Evolutionary conservation across 2,329 filamentous ascomycete genomes (phyloP).

Genomic region (Clonostachys byssicola): DNA sequence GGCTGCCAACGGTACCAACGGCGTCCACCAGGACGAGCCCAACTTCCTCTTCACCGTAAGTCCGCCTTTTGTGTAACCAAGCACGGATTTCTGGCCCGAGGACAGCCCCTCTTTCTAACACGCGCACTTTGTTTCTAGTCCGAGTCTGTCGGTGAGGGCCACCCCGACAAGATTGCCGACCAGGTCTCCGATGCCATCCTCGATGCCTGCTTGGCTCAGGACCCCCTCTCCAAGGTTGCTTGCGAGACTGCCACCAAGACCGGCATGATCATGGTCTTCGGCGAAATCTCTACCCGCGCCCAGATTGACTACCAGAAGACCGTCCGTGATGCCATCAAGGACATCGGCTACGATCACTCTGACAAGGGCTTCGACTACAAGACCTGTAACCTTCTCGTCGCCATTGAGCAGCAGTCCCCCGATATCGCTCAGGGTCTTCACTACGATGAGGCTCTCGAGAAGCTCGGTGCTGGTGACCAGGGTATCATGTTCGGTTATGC

Average conservation of each 20-base stretch:
- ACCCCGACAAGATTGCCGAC: slow-evolving; percentile 96
- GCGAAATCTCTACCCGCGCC: slow-evolving; percentile 98
- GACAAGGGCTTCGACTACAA: slow-evolving; percentile 99
- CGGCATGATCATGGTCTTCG: slow-evolving; percentile 98
- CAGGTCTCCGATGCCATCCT: slow-evolving; percentile 98
- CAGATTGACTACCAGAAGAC: slow-evolving; percentile 96
- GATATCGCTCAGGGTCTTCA: slow-evolving; percentile 99
- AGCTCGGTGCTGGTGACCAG: slow-evolving; percentile 98
- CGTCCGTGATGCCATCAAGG: slow-evolving; percentile 91
- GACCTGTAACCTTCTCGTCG: slow-evolving; percentile 97
- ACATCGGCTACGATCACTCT: slow-evolving; percentile 97
- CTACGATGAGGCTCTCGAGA: slow-evolving; percentile 95
- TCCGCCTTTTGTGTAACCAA: neutral
- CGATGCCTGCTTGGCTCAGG: slow-evolving; percentile 92
- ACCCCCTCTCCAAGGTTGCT: slow-evolving; percentile 97
- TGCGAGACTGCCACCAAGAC: slow-evolving; percentile 99
- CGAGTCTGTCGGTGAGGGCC: slow-evolving; percentile 85
- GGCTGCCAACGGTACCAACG: slow-evolving; percentile 40
- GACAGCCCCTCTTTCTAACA: slow-evolving; percentile 1
- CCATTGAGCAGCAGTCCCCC: slow-evolving; percentile 98
- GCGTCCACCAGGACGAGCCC: slow-evolving; percentile 45
- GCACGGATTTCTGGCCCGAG: neutral
- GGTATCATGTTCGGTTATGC: slow-evolving; percentile 99
- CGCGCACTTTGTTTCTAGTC: slow-evolving; percentile 42
- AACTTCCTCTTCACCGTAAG: slow-evolving; percentile 81